Percentiles rank a stretch among this genome's conserved stretches.
These are phyloP conservation scores for Diaporthe sp. DNA, from an alignment of 2,329 filamentous ascomycete species.

Conservation along the genomic window DNA sequence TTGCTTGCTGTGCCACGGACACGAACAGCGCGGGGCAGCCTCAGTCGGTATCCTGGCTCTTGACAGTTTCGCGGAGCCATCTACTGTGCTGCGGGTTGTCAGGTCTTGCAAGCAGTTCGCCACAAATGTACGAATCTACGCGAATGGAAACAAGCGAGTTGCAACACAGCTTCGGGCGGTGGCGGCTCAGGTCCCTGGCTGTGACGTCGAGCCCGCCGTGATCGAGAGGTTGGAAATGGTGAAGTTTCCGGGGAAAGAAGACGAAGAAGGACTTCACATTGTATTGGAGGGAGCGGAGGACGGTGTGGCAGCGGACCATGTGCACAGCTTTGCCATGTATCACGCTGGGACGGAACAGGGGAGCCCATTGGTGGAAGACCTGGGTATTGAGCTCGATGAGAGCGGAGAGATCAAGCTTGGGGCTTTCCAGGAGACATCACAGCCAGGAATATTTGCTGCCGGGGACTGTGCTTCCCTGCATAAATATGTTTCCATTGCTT, in stretches of 20 bases:
- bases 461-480: neutral
- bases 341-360: neutral
- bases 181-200: neutral
- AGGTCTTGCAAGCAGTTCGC: neutral
- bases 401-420: neutral
- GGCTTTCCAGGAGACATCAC: neutral
- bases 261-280: neutral
- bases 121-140: neutral
- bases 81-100: neutral
- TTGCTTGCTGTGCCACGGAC: neutral
- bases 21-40: neutral
- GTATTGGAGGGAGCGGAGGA: neutral
- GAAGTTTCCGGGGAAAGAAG: neutral
- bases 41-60: neutral
- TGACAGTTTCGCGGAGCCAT: neutral
- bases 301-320: neutral
- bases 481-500: constrained; percentile 9
- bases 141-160: neutral
- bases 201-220: neutral
- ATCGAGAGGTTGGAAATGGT: constrained; percentile 3
- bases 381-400: neutral
- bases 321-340: constrained; percentile 2
- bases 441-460: neutral
- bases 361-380: neutral
- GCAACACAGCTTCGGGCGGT: neutral